Evolutionary conservation across 169 alveolate genomes (phyloP), one percentile per base, ranked within the genome.

Genomic region (Cryptosporidium ubiquitum): DNA sequence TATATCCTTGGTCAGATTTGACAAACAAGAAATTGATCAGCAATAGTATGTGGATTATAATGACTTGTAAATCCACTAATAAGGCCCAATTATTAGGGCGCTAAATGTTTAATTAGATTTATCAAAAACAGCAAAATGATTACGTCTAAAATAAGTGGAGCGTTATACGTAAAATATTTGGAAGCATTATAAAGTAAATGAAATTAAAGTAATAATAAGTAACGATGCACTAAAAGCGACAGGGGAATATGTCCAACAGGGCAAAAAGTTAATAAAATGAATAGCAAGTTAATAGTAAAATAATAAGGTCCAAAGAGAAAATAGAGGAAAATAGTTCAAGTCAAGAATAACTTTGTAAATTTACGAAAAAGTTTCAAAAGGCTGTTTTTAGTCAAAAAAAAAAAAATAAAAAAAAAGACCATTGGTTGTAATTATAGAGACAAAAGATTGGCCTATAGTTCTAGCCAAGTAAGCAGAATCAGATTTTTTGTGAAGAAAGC

Each of bases 381-480:
- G 66, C 84, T 31, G 84, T 70, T 70, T 70, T 70, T 35, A 42
- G 64, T 70, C 39, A 18, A 49, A 70, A 70, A 70, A 70, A 49
- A 16, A 47, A 70, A 70, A 70, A 70, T 47, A 42, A 33, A 55
- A 29, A 31, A 40, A 33, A 49, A 68, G 79, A 42, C 69, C 47
- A 44, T 58, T 29, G 84, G 84, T 70, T 70, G 84, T 40, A 33
- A 64, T 64, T 64, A 37, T 64, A 64, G 52, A 33, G 52, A 31
- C 37, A 64, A 37, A 35, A 23, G 42, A 20, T 64, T 4, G 40
- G 26, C 51, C 51, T 31, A 64, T 64, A 64, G 71, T 64, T 64
- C 26, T 64, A 37, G 71, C 52, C 71, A 31, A 64, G n/a, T 20
- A 64, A 37, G 29, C 51, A 64, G 71, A 33, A 64, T 64, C 49